These are phyloP conservation scores for Evernia prunastri DNA, from an alignment of 495 filamentous ascomycete genomes.

Conservation along the genomic window DNA sequence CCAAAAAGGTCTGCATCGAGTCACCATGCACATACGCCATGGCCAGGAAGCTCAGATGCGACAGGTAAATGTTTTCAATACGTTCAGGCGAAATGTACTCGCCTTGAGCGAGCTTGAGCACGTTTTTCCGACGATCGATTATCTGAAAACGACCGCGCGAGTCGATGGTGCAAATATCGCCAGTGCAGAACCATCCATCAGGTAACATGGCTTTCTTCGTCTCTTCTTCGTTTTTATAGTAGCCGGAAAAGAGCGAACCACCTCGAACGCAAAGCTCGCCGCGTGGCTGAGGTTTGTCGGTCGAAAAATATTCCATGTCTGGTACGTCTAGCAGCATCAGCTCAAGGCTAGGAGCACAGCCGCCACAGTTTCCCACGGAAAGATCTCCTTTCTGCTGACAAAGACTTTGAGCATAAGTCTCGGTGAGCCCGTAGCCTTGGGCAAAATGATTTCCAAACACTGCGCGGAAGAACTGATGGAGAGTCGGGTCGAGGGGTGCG, in stretches of 20 bases:
- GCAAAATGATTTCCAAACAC: slow-evolving; percentile 71
- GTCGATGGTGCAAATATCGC: slow-evolving; percentile 82
- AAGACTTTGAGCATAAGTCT: slow-evolving; percentile 77
- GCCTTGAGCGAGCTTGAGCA: slow-evolving; percentile 94
- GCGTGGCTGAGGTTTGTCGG: slow-evolving; percentile 87
- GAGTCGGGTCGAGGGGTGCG: slow-evolving; percentile 79
- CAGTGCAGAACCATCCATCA: slow-evolving; percentile 96
- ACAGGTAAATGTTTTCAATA: slow-evolving; percentile 88
- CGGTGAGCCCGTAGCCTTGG: slow-evolving; percentile 92
- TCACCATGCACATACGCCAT: slow-evolving; percentile 91
- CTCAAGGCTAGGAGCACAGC: slow-evolving; percentile 59
- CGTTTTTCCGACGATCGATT: slow-evolving; percentile 96
- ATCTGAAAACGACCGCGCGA: slow-evolving; percentile 81
- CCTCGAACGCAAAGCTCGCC: slow-evolving; percentile 86
- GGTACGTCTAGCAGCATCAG: slow-evolving; percentile 79
- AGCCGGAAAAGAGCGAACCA: slow-evolving; percentile 68
- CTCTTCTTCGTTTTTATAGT: slow-evolving; percentile 83
- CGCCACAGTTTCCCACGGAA: slow-evolving; percentile 74
- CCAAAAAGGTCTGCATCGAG: slow-evolving; percentile 71
- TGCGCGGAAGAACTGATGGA: slow-evolving; percentile 84
- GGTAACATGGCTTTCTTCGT: slow-evolving; percentile 73
- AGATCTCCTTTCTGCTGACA: slow-evolving; percentile 66
- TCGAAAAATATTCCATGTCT: slow-evolving; percentile 88
- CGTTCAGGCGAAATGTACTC: slow-evolving; percentile 98
- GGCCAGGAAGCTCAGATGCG: slow-evolving; percentile 65